Percentiles rank a stretch among this genome's conserved stretches.
These are phyloP conservation scores for Geranium rotundifolium DNA, from an alignment of 345 rosid genomes.

Conservation along the genomic window DNA sequence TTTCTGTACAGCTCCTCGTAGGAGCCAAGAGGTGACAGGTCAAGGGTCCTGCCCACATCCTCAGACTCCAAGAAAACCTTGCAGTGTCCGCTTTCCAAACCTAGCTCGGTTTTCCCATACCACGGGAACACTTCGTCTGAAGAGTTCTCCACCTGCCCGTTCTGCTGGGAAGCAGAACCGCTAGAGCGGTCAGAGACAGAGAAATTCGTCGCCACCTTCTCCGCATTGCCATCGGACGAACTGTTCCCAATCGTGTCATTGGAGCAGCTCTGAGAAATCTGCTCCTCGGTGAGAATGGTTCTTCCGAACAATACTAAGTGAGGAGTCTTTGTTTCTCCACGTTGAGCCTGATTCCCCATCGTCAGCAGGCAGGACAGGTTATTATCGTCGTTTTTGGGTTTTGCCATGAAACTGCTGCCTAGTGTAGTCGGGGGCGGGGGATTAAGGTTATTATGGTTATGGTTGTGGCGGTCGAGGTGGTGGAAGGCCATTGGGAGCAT, in stretches of 20 bases:
- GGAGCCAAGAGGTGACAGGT: slow-evolving; percentile 59
- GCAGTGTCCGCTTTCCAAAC: slow-evolving; percentile 61
- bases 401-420: slow-evolving; percentile 13
- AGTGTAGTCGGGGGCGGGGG: slow-evolving; percentile 18
- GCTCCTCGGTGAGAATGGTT: slow-evolving; percentile 57
- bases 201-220: slow-evolving; percentile 29
- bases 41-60: slow-evolving; percentile 71
- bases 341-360: slow-evolving; percentile 37
- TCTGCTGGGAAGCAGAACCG: slow-evolving; percentile 7
- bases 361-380: slow-evolving; percentile 52
- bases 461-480: slow-evolving; percentile 20
- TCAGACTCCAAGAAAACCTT: slow-evolving; percentile 87
- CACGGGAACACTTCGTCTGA: slow-evolving; percentile 58
- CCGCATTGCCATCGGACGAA: slow-evolving; percentile 37
- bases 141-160: slow-evolving; percentile 35
- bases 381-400: slow-evolving; percentile 17
- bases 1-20: slow-evolving; percentile 63
- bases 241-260: slow-evolving; percentile 40
- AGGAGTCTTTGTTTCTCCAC: slow-evolving; percentile 36
- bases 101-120: slow-evolving; percentile 23
- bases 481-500: slow-evolving; percentile 33
- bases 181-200: slow-evolving; percentile 61
- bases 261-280: slow-evolving; percentile 50
- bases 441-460: no score
- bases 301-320: slow-evolving; percentile 85